Base-by-base conservation (phyloP, 2,329 filamentous ascomycete species). In the Grosmannia clavigera region DNA sequence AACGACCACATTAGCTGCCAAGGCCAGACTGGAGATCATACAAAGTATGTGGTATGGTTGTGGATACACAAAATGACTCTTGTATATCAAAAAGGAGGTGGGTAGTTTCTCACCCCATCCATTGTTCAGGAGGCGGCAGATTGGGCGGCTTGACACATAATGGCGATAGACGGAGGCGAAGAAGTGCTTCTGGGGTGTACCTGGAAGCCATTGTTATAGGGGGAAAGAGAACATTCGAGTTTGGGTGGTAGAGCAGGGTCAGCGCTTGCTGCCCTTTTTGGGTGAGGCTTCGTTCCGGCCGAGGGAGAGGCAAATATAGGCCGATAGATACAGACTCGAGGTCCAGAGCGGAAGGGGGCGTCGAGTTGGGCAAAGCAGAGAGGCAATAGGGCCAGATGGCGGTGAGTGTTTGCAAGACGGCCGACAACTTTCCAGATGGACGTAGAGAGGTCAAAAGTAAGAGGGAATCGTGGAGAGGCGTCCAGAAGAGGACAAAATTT, bases 41-140 rank as follows among this genome's bases (percentile, higher is more conserved):
- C 35, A 63, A 56, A 61, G 57, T 12, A 48, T 57, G 31, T 51
- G 9, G 51, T 29, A 9, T 16, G 19, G 19, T 27, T n/a, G 57
- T 60, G 46, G 59, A 63, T 57, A 63, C 55, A 57, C 56, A 5
- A 48, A 3, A 14, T 10, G 5, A 3, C 12, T 38, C 35, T 38
- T 14, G 35, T 10, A 38, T 38, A 38, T 38, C 35, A 38, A 10
- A 52, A 10, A 2, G 48, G n/a, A 29, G 43, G 6, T 11, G 19
- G 25, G 12, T 22, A 16, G 38, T 78, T 78, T 25, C 82, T 70
- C 78, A 95, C 88, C 92, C 91, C 90, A 96, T 95, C 92, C 92
- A 97, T 78, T 95, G 90, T 75, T 95, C 90, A 64, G 87, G 82
- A 31, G 90, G 87, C 65, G 91, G 92, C 54, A 96, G 80, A 64